Evolutionary conservation across 208 protist species (phyloP).

Genomic region (Trypanosoma vivax): DNA sequence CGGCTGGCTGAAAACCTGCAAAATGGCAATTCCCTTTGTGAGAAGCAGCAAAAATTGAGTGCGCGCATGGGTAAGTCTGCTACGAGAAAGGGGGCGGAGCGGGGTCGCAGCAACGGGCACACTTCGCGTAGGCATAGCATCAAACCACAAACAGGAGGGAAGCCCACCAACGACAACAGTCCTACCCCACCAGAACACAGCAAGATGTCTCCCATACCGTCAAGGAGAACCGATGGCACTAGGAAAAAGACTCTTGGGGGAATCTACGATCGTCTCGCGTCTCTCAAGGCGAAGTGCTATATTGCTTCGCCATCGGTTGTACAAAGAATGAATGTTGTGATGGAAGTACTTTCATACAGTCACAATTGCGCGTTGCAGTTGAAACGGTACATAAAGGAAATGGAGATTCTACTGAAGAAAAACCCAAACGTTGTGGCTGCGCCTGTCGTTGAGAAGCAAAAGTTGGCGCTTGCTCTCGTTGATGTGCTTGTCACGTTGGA

Average conservation of each 20-base stretch:
- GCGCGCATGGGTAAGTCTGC: too few relatives aligned
- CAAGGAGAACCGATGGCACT: background rate
- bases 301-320: constrained; percentile 32
- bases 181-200: too few relatives aligned
- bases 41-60: too few relatives aligned
- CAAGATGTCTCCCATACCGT: too few relatives aligned
- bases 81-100: too few relatives aligned
- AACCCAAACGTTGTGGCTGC: constrained; percentile 4
- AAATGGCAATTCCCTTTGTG: constrained; percentile 8
- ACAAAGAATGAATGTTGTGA: constrained; percentile 20
- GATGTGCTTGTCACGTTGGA: constrained; percentile 48
- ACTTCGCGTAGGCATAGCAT: too few relatives aligned
- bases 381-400: constrained; percentile 26
- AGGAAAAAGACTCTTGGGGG: background rate
- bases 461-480: constrained; percentile 31
- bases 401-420: constrained; percentile 18
- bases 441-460: constrained; percentile 18
- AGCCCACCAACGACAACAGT: too few relatives aligned
- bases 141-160: too few relatives aligned
- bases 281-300: constrained; percentile 39
- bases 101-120: too few relatives aligned
- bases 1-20: constrained; percentile 25
- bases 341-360: constrained; percentile 35
- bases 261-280: background rate
- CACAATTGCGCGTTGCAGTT: constrained; percentile 33